These are phyloP conservation scores for Senna tora DNA, from an alignment of 306 rosid species.

Conservation along the genomic window DNA sequence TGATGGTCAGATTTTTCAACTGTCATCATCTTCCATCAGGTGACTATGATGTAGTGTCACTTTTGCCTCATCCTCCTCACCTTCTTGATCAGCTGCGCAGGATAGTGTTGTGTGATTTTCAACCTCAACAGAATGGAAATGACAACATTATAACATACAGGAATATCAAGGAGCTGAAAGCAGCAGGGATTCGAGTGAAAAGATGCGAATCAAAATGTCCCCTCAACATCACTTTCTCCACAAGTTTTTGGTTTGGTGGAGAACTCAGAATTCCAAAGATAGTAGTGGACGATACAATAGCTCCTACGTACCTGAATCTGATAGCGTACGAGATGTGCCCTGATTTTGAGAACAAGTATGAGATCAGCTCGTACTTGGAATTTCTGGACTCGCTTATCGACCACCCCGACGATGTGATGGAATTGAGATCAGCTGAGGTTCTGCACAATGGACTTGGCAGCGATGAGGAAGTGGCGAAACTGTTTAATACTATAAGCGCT, in stretches of 20 bases:
- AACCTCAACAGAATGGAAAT: not conserved
- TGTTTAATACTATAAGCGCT: conserved; percentile 35
- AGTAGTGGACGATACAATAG: conserved; percentile 21
- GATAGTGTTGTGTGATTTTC: not conserved
- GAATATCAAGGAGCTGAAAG: conserved; percentile 32
- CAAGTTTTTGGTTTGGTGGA: not conserved
- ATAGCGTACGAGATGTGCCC: conserved; percentile 55
- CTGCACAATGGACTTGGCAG: conserved; percentile 44
- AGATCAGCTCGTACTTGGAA: conserved; percentile 27
- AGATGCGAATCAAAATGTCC: not conserved
- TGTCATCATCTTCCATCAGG: not conserved
- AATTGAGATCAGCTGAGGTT: conserved; percentile 16
- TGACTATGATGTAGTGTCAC: too few relatives aligned
- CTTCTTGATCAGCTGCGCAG: conserved; percentile 1
- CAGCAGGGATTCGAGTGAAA: conserved; percentile 22
- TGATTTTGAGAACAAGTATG: conserved; percentile 38
- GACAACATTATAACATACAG: not conserved
- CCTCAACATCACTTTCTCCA: not conserved
- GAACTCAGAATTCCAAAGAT: conserved; percentile 9
- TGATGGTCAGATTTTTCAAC: not conserved
- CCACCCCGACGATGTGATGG: conserved; percentile 38
- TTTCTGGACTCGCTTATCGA: conserved; percentile 52
- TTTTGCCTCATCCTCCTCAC: not conserved
- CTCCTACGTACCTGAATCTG: conserved; percentile 33
- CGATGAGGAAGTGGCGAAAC: conserved; percentile 42